Evolutionary conservation across 768 basidiomycete genomes (phyloP).

Genomic region (Termitomyces sp.): DNA sequence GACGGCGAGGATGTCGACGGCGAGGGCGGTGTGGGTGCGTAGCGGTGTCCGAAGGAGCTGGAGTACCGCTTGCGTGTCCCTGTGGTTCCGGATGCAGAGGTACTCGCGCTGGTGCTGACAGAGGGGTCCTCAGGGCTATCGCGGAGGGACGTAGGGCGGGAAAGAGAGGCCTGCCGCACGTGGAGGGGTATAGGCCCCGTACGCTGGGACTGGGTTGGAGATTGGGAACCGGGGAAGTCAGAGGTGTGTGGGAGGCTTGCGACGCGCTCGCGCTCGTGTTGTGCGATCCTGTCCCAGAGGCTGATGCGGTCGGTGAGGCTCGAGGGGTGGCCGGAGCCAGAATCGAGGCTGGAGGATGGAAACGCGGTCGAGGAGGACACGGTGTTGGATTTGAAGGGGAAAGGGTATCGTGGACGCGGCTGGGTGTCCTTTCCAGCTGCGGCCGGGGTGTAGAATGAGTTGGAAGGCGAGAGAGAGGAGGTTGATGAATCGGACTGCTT

Average conservation of each 20-base stretch:
- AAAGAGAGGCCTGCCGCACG: no score
- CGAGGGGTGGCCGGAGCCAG: constrained; percentile 7
- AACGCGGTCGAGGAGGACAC: constrained; percentile 11
- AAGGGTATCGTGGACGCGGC: constrained; percentile 15
- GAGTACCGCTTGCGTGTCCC: constrained; percentile 61
- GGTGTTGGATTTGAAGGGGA: constrained; percentile 29
- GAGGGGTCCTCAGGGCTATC: constrained; percentile 1
- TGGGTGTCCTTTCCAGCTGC: no score
- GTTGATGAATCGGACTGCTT: constrained; percentile 13
- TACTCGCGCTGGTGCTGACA: constrained; percentile 1
- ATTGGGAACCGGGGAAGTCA: not conserved
- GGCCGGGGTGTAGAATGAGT: not conserved
- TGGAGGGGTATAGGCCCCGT: constrained; percentile 1
- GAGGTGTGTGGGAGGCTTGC: constrained; percentile 2
- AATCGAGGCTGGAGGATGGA: constrained; percentile 9
- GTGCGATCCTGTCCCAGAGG: constrained; percentile 6
- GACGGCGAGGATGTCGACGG: constrained; percentile 9
- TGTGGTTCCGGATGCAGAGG: not conserved
- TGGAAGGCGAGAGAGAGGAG: constrained; percentile 16
- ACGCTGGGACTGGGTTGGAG: constrained; percentile 1
- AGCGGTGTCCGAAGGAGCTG: constrained; percentile 75
- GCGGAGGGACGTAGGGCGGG: no score
- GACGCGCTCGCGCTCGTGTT: constrained; percentile 12
- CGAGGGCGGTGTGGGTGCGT: constrained; percentile 33
- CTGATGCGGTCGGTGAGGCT: no score